phyloP scores from a whole-genome alignment of 176 grass and related monocot genomes.

The Poa pratensis region DNA sequence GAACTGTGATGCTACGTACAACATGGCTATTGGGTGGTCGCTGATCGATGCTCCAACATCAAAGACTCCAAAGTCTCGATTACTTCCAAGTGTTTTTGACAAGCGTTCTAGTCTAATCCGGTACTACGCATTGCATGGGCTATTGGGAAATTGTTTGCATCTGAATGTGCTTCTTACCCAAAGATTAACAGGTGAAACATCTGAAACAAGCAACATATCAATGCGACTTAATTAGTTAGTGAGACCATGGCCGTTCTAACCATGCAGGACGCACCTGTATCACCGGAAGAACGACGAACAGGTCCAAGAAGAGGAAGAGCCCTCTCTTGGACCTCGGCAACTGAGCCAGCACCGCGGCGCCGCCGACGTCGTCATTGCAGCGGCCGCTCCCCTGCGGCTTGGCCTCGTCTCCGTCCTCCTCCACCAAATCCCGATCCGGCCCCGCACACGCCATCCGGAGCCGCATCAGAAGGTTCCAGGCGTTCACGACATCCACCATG shows the following conservation, averaged over 20 bases:
- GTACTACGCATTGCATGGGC: too few relatives aligned
- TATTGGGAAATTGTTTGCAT: too few relatives aligned
- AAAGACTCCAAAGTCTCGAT: too few relatives aligned
- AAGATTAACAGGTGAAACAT: too few relatives aligned
- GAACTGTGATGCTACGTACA: too few relatives aligned
- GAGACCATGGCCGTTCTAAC: not conserved
- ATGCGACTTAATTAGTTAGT: not conserved
- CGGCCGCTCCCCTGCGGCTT: not conserved
- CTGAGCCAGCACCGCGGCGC: not conserved
- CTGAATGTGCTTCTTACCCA: too few relatives aligned
- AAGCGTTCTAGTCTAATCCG: too few relatives aligned
- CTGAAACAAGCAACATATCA: not conserved
- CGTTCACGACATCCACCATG: slow-evolving; percentile 67
- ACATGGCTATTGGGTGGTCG: too few relatives aligned
- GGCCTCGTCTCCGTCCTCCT: slow-evolving; percentile 6
- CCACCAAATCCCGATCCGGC: too few relatives aligned
- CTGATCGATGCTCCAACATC: too few relatives aligned
- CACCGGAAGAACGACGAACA: slow-evolving; percentile 49
- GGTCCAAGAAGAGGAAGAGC: slow-evolving; percentile 41
- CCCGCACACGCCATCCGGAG: too few relatives aligned
- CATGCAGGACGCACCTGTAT: slow-evolving; percentile 43
- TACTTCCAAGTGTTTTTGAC: too few relatives aligned
- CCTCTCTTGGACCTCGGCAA: slow-evolving; percentile 7
- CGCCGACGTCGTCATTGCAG: not conserved
- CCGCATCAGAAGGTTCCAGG: slow-evolving; percentile 38